Evolutionary conservation across 495 filamentous ascomycete species (phyloP).

Genomic region (Lophiotrema nucula): DNA sequence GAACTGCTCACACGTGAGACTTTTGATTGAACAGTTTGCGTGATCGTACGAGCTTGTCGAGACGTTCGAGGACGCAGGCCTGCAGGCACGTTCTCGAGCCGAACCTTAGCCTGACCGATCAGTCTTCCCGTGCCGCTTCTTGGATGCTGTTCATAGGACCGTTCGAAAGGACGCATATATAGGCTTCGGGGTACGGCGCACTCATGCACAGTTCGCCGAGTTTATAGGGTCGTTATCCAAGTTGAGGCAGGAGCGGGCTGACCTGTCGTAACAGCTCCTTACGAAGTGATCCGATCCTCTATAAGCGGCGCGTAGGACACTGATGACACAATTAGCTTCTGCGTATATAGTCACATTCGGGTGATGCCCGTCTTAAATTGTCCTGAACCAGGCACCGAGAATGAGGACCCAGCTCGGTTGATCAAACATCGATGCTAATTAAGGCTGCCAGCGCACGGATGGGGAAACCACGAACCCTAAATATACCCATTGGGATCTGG

Average conservation of each 20-base stretch:
- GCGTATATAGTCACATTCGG: neutral
- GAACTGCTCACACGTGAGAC: neutral
- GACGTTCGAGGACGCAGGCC: neutral
- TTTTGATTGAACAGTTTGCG: neutral
- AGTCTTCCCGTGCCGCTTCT: neutral
- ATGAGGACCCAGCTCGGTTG: neutral
- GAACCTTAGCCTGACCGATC: neutral
- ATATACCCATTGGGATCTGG: neutral
- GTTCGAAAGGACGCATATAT: neutral
- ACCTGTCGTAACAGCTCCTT: neutral
- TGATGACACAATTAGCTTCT: neutral
- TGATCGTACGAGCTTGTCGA: neutral
- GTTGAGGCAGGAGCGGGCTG: neutral
- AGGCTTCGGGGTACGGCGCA: too few species aligned
- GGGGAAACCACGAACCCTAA: neutral
- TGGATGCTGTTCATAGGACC: neutral
- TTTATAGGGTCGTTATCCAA: neutral
- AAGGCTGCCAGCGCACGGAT: conserved; percentile 4
- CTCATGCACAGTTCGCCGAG: neutral
- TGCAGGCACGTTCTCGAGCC: neutral
- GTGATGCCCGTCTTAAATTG: neutral
- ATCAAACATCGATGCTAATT: conserved; percentile 4
- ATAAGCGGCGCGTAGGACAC: neutral
- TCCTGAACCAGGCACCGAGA: neutral
- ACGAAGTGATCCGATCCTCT: too few species aligned